Percentiles rank a stretch among this genome's conserved stretches.
Evolutionary conservation across 2,329 filamentous ascomycete genomes (phyloP).

Genomic region (Pseudocercospora macadamiae): DNA sequence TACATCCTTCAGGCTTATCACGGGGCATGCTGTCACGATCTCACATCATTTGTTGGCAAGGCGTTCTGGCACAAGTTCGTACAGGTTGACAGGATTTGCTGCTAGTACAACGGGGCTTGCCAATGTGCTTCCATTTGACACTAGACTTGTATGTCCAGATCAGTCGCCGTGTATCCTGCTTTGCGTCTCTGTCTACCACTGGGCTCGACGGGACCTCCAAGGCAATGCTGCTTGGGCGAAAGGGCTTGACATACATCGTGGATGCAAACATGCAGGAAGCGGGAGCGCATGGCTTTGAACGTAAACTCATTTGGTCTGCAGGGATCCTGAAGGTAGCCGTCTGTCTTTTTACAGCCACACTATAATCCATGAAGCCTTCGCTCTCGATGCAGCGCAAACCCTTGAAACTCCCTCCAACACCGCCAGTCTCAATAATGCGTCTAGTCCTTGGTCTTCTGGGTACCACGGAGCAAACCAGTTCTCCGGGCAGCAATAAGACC

Average conservation of each 20-base stretch:
- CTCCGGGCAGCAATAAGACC: conserved; percentile 99
- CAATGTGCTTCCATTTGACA: conserved; percentile 1
- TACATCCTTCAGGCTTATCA: too few species aligned
- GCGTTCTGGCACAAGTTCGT: neutral
- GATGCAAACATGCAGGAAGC: neutral
- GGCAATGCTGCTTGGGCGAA: neutral
- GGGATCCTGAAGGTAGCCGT: conserved; percentile 28
- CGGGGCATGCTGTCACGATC: too few species aligned
- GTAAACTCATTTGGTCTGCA: conserved; percentile 31
- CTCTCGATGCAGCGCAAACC: conserved; percentile 28
- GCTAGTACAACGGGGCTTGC: neutral
- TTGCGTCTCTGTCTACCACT: neutral
- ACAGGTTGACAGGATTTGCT: neutral
- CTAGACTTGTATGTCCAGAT: neutral
- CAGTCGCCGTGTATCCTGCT: neutral
- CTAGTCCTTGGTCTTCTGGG: conserved; percentile 97
- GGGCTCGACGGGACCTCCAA: neutral
- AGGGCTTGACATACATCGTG: neutral
- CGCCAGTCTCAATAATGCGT: conserved; percentile 34
- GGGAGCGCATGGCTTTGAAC: conserved; percentile 18
- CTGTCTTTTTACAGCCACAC: conserved; percentile 28
- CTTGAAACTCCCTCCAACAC: conserved; percentile 37
- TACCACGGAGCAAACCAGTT: conserved; percentile 99
- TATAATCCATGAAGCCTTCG: conserved; percentile 30
- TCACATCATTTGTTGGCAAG: neutral